Base-by-base conservation (phyloP, 768 basidiomycete species). In the Cystofilobasidium macerans region DNA sequence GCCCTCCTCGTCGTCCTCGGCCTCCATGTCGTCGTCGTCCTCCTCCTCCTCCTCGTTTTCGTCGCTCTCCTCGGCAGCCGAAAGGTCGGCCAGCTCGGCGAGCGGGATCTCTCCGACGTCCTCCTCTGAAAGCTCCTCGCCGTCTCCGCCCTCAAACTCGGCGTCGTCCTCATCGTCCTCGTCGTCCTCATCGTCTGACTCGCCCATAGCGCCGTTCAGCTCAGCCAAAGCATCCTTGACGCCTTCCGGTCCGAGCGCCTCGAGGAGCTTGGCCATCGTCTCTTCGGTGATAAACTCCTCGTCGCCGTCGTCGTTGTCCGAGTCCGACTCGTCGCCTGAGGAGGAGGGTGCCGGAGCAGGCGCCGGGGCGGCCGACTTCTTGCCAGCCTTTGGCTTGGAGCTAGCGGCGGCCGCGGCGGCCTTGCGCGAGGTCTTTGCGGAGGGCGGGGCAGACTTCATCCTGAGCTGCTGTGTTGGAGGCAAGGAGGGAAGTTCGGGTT, bases 1-100 rank as follows among this genome's bases (percentile, higher is more conserved):
- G 2, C 78, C 78, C 28, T 74, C 73, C 7, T 76, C 75, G 16
- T 75, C 75, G 36, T 73, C 57, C 9, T 67, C 48, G 42, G 63
- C 59, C 57, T 72, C 69, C 13, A 65, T n/a, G 32, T 30, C 18
- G 18, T 26, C 33, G 18, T 51, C 28, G 42, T 43, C 61, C 30
- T 62, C 61, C 33, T 61, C 61, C 30, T 53, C 62, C 40, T 67
- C 65, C 33, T 61, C 65, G 13, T 66, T 48, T 2, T 59, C 58
- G 18, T 59, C 57, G 26, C 28, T 35, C 54, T 65, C 64, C 35
- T 65, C 64, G 45, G 40, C 33, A 3, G 57, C 57, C 22, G 57
- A 36, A 7, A 58, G n/a, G 40, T 36, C 57, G 26, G 57, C 57
- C 2, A 36, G 36, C 24, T 36, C 33, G 8, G 36, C 57, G 13